phyloP scores from a whole-genome alignment of 352 stramenopile species.

The Phytophthora nicotianae region DNA sequence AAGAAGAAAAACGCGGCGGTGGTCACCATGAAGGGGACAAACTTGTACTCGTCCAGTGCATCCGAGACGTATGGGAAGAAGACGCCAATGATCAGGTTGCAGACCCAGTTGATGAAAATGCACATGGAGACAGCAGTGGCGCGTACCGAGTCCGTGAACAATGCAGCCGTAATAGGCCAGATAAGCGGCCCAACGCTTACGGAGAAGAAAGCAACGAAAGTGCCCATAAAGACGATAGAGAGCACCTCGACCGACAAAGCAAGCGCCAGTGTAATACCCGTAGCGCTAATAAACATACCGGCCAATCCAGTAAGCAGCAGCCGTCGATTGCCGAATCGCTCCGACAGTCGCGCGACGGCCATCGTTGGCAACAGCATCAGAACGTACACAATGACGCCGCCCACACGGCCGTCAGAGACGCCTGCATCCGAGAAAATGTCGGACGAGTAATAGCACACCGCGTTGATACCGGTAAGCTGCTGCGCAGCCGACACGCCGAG shows the following conservation, averaged over 20 bases:
- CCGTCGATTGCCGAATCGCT: constrained; percentile 48
- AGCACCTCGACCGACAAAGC: constrained; percentile 34
- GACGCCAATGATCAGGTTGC: constrained; percentile 62
- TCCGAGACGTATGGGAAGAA: constrained; percentile 63
- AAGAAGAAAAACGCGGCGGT: constrained; percentile 47
- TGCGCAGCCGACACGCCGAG: constrained; percentile 45
- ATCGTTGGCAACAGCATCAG: constrained; percentile 44
- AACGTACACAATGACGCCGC: constrained; percentile 34
- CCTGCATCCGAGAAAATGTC: constrained; percentile 60
- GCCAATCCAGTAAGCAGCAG: constrained; percentile 48
- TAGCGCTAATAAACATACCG: constrained; percentile 58
- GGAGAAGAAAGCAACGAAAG: constrained; percentile 52
- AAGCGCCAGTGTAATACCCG: constrained; percentile 49
- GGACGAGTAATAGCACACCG: constrained; percentile 70
- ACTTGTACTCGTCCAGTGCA: constrained; percentile 43
- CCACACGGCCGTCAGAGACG: constrained; percentile 50
- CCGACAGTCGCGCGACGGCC: constrained; percentile 31
- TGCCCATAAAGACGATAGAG: constrained; percentile 55
- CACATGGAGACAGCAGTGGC: constrained; percentile 49
- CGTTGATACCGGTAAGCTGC: constrained; percentile 70
- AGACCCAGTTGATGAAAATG: constrained; percentile 59
- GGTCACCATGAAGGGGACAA: constrained; percentile 56
- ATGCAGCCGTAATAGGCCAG: constrained; percentile 53
- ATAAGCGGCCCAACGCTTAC: constrained; percentile 59
- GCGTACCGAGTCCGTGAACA: constrained; percentile 66